Conservation (phyloP, 2,329 filamentous ascomycete species). For the Gremmenia infestans region DNA sequence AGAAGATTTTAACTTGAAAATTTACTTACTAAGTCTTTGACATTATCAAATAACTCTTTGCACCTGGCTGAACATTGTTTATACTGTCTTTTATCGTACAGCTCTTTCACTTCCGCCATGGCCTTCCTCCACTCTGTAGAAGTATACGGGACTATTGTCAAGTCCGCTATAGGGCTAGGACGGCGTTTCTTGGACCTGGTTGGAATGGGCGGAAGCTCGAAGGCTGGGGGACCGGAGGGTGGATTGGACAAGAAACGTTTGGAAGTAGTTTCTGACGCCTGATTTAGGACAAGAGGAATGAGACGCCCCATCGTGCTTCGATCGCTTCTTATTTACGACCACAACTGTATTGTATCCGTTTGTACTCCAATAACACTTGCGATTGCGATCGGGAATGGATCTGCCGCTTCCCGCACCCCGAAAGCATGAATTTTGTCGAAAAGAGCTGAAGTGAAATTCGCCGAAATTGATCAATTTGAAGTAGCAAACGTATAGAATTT, state of each 20-base stretch:
- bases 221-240: constrained; percentile 4
- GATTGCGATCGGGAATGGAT: neutral
- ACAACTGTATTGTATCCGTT: constrained; percentile 7
- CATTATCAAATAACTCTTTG: constrained; percentile 25
- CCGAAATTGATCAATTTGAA: neutral
- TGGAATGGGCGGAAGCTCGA: neutral
- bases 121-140: constrained; percentile 25
- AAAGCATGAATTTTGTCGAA: neutral
- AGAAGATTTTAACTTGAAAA: neutral
- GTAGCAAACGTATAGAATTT: neutral
- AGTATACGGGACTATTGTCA: constrained; percentile 24
- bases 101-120: constrained; percentile 28
- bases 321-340: neutral
- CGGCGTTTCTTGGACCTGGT: constrained; percentile 5
- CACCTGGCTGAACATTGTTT: constrained; percentile 28
- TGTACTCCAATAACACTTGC: neutral
- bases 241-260: neutral
- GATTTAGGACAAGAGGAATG: constrained; percentile 18
- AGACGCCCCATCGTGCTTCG: constrained; percentile 15
- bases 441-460: neutral
- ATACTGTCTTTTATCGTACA: constrained; percentile 27
- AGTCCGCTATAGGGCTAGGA: constrained; percentile 16
- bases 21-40: constrained; percentile 27
- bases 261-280: constrained; percentile 1
- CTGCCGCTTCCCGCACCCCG: neutral